Evolutionary conservation across 257 asterid species (phyloP), one percentile per base, ranked within the genome.

Genomic region (Gynochthodes officinalis): DNA sequence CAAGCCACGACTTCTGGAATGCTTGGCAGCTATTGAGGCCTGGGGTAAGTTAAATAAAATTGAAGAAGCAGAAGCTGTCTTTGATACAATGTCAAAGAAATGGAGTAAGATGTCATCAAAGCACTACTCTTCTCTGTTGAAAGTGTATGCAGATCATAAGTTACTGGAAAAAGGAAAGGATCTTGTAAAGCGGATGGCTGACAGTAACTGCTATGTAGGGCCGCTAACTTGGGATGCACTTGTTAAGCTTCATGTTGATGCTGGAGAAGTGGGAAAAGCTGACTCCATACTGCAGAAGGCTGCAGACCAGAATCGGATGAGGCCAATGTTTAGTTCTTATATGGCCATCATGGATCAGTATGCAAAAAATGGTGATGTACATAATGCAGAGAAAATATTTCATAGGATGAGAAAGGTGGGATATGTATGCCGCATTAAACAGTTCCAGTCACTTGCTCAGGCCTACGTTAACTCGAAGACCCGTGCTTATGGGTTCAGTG

Each of bases 261-360:
- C 87, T 10, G 98, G 97, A 16, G 98, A 89, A 76, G 81, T 90
- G 25, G 91, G 84, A 74, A 87, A 86, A 59, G 98, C 95, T 0
- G 92, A 80, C 53, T 68, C 82, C 0, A 72, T 92, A 40, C 82
- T 92, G 33, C 78, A 80, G 59, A 89, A 86, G 78, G 90, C 89
- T 1, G 52, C 75, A 4, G 85, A 80, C 40, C 77, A 82, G 84
- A 85, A 44, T 42, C 64, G 65, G 27, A 73, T 74, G 35, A 84
- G 73, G 64, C 95, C 91, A 6, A 4, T 89, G 81, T 77, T 83
- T 28, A 19, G 57, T 39, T 84, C 95, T 46, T 87, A 64, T 68
- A 53, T 80, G 1, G 16, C 75, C 33, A 70, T 92, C 57, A 80
- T 93, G 91, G 90, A 87, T 21, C 74, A 80, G 28, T 89, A 87